Conservation (phyloP, 495 filamentous ascomycete species). For the Daldinia concentrica region DNA sequence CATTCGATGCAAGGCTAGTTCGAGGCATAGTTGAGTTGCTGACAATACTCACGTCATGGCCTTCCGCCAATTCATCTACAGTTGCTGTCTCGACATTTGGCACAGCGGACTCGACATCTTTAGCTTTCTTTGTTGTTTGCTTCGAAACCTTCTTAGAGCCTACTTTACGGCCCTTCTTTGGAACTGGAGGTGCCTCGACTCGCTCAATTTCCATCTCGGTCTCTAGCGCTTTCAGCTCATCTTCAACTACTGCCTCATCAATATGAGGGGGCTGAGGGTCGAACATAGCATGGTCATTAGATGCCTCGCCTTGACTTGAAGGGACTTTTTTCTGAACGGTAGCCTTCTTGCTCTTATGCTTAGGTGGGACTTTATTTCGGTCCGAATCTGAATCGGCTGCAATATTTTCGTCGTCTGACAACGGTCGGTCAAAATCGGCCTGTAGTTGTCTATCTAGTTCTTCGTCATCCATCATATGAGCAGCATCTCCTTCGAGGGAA, state of each 20-base stretch:
- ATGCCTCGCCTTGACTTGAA: slow-evolving; percentile 24
- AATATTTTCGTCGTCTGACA: slow-evolving; percentile 64
- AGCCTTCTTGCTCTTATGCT: slow-evolving; percentile 51
- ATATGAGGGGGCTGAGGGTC: slow-evolving; percentile 52
- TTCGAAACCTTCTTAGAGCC: slow-evolving; percentile 55
- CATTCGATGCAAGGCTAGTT: slow-evolving; percentile 49
- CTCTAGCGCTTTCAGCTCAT: slow-evolving; percentile 56
- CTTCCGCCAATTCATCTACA: slow-evolving; percentile 49
- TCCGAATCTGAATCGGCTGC: slow-evolving; percentile 50
- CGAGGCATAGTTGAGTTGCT: slow-evolving; percentile 56
- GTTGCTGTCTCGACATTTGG: slow-evolving; percentile 43
- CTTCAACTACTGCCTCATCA: slow-evolving; percentile 58
- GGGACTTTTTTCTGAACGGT: slow-evolving; percentile 22
- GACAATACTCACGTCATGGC: slow-evolving; percentile 52
- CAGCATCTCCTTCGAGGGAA: slow-evolving; percentile 51
- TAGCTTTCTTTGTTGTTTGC: slow-evolving; percentile 56
- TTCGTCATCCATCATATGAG: slow-evolving; percentile 63
- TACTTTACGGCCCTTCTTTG: slow-evolving; percentile 58
- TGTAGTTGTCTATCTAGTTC: slow-evolving; percentile 75
- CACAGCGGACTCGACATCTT: slow-evolving; percentile 50
- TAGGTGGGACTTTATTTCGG: slow-evolving; percentile 43
- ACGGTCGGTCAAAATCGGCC: slow-evolving; percentile 69
- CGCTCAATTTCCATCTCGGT: slow-evolving; percentile 52
- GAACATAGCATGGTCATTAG: slow-evolving; percentile 55
- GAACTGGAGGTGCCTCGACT: slow-evolving; percentile 42